A percentile compares a stretch with the other conserved stretches of the same genome.
These are phyloP conservation scores for Leccinum fibrillosum DNA, from an alignment of 768 basidiomycete species.

Conservation along the genomic window DNA sequence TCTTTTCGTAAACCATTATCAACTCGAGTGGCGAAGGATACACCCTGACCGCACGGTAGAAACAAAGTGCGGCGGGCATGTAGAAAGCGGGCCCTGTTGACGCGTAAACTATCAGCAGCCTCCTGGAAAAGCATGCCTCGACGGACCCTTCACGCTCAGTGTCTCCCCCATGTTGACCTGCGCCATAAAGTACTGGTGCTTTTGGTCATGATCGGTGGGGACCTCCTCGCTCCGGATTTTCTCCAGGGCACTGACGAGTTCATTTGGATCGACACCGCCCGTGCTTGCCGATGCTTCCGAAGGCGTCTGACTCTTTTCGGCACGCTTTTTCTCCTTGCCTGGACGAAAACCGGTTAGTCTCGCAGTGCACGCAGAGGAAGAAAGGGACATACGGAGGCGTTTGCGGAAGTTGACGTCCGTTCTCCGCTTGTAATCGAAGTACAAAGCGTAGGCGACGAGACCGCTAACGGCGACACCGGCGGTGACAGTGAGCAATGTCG, in stretches of 20 bases:
- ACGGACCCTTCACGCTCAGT: conserved; percentile 65
- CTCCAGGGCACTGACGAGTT: conserved; percentile 62
- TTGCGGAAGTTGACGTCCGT: conserved; percentile 86
- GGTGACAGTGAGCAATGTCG: conserved; percentile 37
- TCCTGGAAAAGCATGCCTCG: background rate
- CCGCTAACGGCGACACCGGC: conserved; percentile 48
- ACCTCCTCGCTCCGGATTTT: conserved; percentile 65
- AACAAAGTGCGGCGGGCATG: conserved; percentile 80
- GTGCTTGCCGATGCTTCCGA: conserved; percentile 28
- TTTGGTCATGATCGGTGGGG: conserved; percentile 68
- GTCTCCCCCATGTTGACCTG: conserved; percentile 88
- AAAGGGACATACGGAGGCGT: conserved; percentile 65
- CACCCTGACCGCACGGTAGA: conserved; percentile 90
- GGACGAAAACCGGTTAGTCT: conserved; percentile 5
- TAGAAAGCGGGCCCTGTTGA: conserved; percentile 69
- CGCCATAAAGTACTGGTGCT: conserved; percentile 88
- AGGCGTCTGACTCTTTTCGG: conserved; percentile 62
- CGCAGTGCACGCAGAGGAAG: background rate
- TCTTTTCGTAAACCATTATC: conserved; percentile 92
- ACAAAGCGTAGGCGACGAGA: conserved; percentile 77
- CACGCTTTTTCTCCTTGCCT: conserved; percentile 94
- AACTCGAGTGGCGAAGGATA: conserved; percentile 95
- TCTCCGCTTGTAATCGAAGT: conserved; percentile 94
- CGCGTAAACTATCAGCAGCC: background rate
- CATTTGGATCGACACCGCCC: conserved; percentile 41